phyloP scores from a whole-genome alignment of 1,284 basidiomycete species.

The Ganoderma meredithae region DNA sequence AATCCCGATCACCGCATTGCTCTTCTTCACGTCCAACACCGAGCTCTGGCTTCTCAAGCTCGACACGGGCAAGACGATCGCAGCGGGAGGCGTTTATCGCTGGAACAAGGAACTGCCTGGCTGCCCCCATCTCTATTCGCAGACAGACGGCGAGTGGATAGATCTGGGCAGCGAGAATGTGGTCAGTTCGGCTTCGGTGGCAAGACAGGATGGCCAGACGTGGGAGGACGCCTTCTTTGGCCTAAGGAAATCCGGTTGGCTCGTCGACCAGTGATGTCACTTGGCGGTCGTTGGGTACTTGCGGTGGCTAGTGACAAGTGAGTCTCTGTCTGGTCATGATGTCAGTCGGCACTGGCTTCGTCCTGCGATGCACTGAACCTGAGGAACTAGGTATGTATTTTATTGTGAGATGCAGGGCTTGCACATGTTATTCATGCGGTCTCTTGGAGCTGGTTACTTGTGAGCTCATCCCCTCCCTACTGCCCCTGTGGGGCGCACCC shows the following conservation, averaged over 20 bases:
- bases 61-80: constrained; percentile 50
- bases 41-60: constrained; percentile 56
- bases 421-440: not conserved
- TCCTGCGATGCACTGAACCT: not conserved
- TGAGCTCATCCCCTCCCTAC: not conserved
- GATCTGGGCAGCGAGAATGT: constrained; percentile 42
- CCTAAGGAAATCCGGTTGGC: constrained; percentile 34
- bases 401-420: not conserved
- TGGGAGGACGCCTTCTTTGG: constrained; percentile 41
- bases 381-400: not conserved
- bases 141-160: constrained; percentile 25
- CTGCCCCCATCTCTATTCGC: constrained; percentile 59
- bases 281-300: not conserved
- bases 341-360: not conserved
- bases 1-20: constrained; percentile 57
- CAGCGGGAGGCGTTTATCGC: constrained; percentile 53
- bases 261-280: constrained; percentile 32
- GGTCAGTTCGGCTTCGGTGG: constrained; percentile 35
- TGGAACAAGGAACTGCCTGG: constrained; percentile 30
- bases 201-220: constrained; percentile 32
- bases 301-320: not conserved
- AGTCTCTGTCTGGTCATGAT: not conserved
- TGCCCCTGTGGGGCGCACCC: not conserved
- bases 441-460: not conserved
- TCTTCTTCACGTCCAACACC: constrained; percentile 56